Evolutionary conservation across 1,284 basidiomycete species (phyloP).

Genomic region (Ganoderma multipileum): DNA sequence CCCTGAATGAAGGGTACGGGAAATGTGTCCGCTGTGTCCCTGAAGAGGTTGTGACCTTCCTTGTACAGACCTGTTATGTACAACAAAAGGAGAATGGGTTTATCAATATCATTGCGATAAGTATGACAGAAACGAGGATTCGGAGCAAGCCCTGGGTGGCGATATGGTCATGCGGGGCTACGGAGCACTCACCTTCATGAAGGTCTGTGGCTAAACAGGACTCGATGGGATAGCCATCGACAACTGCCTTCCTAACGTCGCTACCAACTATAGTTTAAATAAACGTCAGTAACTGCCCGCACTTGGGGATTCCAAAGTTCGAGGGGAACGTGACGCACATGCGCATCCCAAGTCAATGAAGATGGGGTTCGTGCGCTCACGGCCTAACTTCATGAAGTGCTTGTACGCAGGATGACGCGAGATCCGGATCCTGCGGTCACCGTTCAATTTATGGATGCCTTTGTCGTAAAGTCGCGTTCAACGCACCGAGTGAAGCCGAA

Average conservation of each 20-base stretch:
- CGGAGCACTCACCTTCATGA: slow-evolving; percentile 35
- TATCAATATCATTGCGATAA: background rate
- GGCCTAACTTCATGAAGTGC: slow-evolving; percentile 46
- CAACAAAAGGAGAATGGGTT: background rate
- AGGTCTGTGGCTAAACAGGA: slow-evolving; percentile 45
- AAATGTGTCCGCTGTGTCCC: slow-evolving; percentile 43
- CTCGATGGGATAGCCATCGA: slow-evolving; percentile 46
- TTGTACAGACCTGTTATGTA: slow-evolving; percentile 35
- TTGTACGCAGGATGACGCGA: slow-evolving; percentile 50
- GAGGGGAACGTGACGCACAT: slow-evolving; percentile 42
- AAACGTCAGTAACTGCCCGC: slow-evolving; percentile 1
- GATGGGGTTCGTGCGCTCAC: slow-evolving; percentile 48
- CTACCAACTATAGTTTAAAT: slow-evolving; percentile 45
- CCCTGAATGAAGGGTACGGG: slow-evolving; percentile 51
- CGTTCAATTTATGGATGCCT: background rate
- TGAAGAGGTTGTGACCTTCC: slow-evolving; percentile 39
- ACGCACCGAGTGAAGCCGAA: slow-evolving; percentile 29
- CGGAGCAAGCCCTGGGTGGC: background rate
- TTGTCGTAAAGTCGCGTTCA: background rate
- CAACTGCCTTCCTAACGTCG: slow-evolving; percentile 47
- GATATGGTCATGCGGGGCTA: background rate
- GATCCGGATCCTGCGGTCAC: slow-evolving; percentile 36
- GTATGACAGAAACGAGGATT: background rate
- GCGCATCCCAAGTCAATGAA: slow-evolving; percentile 55
- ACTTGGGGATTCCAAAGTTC: no score